Conservation (phyloP, 441 rosid species). For the Manihot esculenta region DNA sequence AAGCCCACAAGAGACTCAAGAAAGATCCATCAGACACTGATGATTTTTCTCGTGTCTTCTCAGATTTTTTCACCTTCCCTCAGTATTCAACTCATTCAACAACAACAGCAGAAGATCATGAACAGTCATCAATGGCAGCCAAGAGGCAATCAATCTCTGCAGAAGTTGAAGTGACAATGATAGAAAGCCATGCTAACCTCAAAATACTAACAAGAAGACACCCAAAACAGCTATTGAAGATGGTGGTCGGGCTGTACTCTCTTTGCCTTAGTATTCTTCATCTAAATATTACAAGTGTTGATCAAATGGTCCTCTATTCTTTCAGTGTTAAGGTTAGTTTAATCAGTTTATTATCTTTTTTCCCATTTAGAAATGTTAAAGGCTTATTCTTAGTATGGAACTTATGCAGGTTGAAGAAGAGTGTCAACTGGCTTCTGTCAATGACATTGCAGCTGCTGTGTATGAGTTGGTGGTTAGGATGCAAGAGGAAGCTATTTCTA, state of each 20-base stretch:
- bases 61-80: slow-evolving; percentile 51
- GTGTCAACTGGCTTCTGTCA: slow-evolving; percentile 41
- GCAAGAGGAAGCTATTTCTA: slow-evolving; percentile 28
- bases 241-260: slow-evolving; percentile 42
- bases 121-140: slow-evolving; percentile 1
- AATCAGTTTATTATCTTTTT: not conserved
- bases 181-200: slow-evolving; percentile 49
- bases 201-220: slow-evolving; percentile 45
- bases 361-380: not conserved
- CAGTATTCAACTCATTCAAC: slow-evolving; percentile 41
- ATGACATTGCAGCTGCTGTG: slow-evolving; percentile 56
- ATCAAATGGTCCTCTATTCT: slow-evolving; percentile 45
- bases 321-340: slow-evolving; percentile 48
- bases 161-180: slow-evolving; percentile 58
- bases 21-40: slow-evolving; percentile 12
- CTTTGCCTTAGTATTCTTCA: slow-evolving; percentile 47
- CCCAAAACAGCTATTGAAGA: slow-evolving; percentile 50
- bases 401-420: slow-evolving; percentile 49
- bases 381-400: not conserved
- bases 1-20: slow-evolving; percentile 30
- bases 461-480: slow-evolving; percentile 49
- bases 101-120: not conserved
- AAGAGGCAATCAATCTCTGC: slow-evolving; percentile 28
- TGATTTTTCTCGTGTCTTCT: slow-evolving; percentile 29
- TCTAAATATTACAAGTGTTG: slow-evolving; percentile 49